Evolutionary conservation across 2,329 filamentous ascomycete genomes (phyloP).

Genomic region (Penicillium sp.): DNA sequence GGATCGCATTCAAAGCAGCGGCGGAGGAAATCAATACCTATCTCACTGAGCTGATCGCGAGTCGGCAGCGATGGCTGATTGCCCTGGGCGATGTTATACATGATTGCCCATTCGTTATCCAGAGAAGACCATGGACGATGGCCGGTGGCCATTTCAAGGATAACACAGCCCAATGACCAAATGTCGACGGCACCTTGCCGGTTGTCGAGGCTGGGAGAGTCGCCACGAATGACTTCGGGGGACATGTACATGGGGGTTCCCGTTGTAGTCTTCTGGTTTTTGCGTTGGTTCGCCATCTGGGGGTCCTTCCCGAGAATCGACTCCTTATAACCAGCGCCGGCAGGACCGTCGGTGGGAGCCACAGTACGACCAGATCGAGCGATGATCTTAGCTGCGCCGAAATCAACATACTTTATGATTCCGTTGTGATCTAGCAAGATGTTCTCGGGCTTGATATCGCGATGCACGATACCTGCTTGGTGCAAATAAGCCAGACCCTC

Average conservation of each 20-base stretch:
- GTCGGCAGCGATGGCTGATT: constrained; percentile 84
- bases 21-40: constrained; percentile 83
- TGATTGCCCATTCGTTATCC: constrained; percentile 99
- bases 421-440: constrained; percentile 96
- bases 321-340: constrained; percentile 44
- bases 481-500: constrained; percentile 94
- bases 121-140: constrained; percentile 90
- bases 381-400: constrained; percentile 95
- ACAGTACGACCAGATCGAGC: constrained; percentile 88
- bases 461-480: constrained; percentile 85
- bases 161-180: constrained; percentile 95
- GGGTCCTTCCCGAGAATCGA: constrained; percentile 30
- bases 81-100: constrained; percentile 99
- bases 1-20: constrained; percentile 86
- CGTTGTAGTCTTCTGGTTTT: constrained; percentile 84
- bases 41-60: constrained; percentile 75
- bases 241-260: constrained; percentile 99
- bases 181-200: constrained; percentile 87
- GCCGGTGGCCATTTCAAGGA: constrained; percentile 96
- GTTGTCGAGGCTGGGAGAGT: constrained; percentile 67
- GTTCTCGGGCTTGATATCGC: constrained; percentile 97
- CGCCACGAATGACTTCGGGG: constrained; percentile 93
- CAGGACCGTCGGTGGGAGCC: constrained; percentile 60
- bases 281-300: constrained; percentile 33
- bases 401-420: constrained; percentile 98